Evolutionary conservation across 2,329 filamentous ascomycete species (phyloP).

Genomic region (Clarireedia paspali): DNA sequence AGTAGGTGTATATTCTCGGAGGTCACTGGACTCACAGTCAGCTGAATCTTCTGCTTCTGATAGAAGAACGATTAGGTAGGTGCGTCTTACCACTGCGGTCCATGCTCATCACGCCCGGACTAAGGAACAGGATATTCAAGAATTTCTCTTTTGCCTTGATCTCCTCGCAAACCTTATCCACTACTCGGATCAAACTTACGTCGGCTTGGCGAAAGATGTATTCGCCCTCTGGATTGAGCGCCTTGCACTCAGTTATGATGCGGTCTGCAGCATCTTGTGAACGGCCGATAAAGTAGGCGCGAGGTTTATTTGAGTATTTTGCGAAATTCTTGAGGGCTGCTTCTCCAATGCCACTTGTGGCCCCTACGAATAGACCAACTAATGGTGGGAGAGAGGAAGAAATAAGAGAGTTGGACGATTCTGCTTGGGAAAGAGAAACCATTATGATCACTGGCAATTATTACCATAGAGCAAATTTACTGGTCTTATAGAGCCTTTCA

Average conservation of each 20-base stretch:
- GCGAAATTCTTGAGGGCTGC: slow-evolving; percentile 40
- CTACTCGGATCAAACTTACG: slow-evolving; percentile 38
- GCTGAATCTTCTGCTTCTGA: too few species aligned
- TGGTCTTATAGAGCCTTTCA: too few species aligned
- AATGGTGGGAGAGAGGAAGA: background rate
- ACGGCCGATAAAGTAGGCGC: slow-evolving; percentile 42
- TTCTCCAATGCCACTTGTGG: slow-evolving; percentile 43
- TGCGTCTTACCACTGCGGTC: too few species aligned
- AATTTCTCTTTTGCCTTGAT: slow-evolving; percentile 42
- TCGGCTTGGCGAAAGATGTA: slow-evolving; percentile 41
- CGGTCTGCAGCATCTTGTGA: slow-evolving; percentile 33
- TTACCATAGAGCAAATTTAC: too few species aligned
- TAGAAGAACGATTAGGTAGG: too few species aligned
- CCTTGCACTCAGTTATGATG: slow-evolving; percentile 36
- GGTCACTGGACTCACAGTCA: slow-evolving; percentile 32
- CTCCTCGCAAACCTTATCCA: slow-evolving; percentile 42
- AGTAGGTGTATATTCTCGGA: slow-evolving; percentile 25
- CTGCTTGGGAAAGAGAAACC: background rate
- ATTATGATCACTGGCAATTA: background rate
- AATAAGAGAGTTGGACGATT: background rate
- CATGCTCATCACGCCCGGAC: slow-evolving; percentile 21
- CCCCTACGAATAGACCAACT: slow-evolving; percentile 27
- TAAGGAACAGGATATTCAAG: slow-evolving; percentile 49
- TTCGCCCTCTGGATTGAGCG: slow-evolving; percentile 36
- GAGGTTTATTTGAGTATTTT: slow-evolving; percentile 33